Conservation (phyloP, 2,329 filamentous ascomycete species). For the Boeremia lycopersici region DNA sequence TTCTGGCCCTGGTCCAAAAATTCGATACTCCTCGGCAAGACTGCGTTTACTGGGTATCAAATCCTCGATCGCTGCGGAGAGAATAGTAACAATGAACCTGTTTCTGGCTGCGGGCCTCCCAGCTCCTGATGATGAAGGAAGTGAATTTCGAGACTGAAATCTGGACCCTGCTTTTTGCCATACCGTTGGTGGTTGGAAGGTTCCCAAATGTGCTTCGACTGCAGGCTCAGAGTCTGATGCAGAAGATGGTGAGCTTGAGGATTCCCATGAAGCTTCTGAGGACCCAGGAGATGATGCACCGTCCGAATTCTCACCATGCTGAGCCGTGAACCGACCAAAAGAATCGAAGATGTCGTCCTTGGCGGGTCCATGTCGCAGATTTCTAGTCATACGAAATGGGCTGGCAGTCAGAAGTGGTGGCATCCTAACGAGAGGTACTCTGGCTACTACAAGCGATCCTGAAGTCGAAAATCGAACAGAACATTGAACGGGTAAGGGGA, state of each 20-base stretch:
- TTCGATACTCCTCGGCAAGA: slow-evolving; percentile 78
- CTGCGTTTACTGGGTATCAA: slow-evolving; percentile 78
- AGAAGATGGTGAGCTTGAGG: slow-evolving; percentile 48
- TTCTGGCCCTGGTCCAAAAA: slow-evolving; percentile 81
- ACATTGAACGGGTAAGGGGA: slow-evolving; percentile 65
- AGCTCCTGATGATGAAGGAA: slow-evolving; percentile 42
- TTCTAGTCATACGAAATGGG: slow-evolving; percentile 38
- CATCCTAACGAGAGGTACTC: slow-evolving; percentile 55
- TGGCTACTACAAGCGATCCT: slow-evolving; percentile 58
- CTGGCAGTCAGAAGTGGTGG: slow-evolving; percentile 25
- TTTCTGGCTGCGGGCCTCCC: slow-evolving; percentile 47
- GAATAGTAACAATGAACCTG: slow-evolving; percentile 75
- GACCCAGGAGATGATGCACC: slow-evolving; percentile 34
- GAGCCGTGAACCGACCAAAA: slow-evolving; percentile 58
- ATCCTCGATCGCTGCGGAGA: slow-evolving; percentile 64
- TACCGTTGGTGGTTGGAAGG: slow-evolving; percentile 56
- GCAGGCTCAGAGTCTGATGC: slow-evolving; percentile 47
- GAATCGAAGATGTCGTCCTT: slow-evolving; percentile 65
- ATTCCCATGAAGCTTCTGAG: slow-evolving; percentile 43
- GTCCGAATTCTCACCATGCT: slow-evolving; percentile 27
- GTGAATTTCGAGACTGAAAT: slow-evolving; percentile 59
- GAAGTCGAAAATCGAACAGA: slow-evolving; percentile 63
- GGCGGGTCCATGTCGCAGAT: slow-evolving; percentile 27
- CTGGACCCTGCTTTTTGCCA: slow-evolving; percentile 60
- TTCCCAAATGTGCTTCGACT: slow-evolving; percentile 49